These are phyloP conservation scores for Xylaria hypoxylon DNA, from an alignment of 2,329 filamentous ascomycete genomes.

Conservation along the genomic window DNA sequence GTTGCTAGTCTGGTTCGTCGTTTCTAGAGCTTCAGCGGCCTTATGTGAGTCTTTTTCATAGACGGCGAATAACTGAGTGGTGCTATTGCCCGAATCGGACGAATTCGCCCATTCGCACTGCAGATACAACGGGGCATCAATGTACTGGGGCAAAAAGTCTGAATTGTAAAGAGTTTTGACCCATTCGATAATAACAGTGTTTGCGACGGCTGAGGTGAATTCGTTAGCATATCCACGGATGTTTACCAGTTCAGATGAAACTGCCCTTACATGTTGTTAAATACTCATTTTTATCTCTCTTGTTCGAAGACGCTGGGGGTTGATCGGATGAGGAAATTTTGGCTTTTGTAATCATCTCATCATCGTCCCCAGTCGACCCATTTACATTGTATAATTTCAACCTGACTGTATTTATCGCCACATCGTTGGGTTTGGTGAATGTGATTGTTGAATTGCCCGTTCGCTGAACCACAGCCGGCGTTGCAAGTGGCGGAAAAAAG, in stretches of 20 bases:
- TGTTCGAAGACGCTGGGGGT: background rate
- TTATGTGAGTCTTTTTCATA: background rate
- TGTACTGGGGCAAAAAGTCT: background rate
- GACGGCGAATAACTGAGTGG: conserved; percentile 39
- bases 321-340: background rate
- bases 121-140: conserved; percentile 38
- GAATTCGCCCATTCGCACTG: conserved; percentile 43
- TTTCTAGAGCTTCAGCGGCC: background rate
- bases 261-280: background rate
- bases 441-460: background rate
- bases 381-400: conserved; percentile 8
- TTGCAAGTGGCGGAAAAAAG: background rate
- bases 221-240: background rate
- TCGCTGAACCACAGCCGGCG: background rate
- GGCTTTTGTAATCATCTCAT: background rate
- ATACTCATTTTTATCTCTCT: background rate
- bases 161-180: background rate
- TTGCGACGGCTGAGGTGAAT: conserved; percentile 8
- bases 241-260: background rate
- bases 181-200: conserved; percentile 34
- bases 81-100: conserved; percentile 37
- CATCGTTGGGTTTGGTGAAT: background rate
- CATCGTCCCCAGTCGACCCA: background rate
- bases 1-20: fast-evolving
- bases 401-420: conserved; percentile 4